Conservation (phyloP, 805 yeast species). For the Martiniozyma abietophila region DNA sequence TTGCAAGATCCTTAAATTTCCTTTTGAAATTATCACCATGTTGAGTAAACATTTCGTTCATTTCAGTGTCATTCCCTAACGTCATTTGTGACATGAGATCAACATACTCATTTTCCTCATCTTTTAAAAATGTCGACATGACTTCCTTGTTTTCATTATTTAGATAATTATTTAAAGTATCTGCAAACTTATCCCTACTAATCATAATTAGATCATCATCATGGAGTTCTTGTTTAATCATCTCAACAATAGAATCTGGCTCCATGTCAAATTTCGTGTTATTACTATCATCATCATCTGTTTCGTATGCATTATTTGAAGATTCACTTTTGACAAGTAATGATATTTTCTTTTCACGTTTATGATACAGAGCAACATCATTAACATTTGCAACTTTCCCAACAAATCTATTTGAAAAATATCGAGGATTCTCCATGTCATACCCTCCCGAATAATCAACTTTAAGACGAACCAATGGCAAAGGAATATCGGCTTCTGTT, state of each 20-base stretch:
- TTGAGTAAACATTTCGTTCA: conserved; percentile 4
- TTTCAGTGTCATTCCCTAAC: conserved; percentile 29
- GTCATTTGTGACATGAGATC: conserved; percentile 37
- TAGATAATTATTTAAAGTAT: conserved; percentile 32
- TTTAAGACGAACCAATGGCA: conserved; percentile 73
- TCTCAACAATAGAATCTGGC: conserved; percentile 29
- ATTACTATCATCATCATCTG: conserved; percentile 8
- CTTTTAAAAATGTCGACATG: conserved; percentile 39
- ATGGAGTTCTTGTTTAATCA: conserved; percentile 54
- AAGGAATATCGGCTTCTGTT: conserved; percentile 38
- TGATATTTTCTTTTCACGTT: conserved; percentile 28
- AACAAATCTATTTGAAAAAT: conserved; percentile 85
- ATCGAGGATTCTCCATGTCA: conserved; percentile 82
- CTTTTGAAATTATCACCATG: conserved; percentile 19
- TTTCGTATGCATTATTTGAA: not conserved
- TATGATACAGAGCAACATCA: conserved; percentile 65
- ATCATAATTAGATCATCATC: conserved; percentile 58
- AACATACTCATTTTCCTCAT: conserved; percentile 45
- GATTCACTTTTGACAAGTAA: conserved; percentile 4
- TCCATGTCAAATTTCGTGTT: conserved; percentile 19
- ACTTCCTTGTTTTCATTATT: conserved; percentile 2
- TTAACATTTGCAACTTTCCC: conserved; percentile 88
- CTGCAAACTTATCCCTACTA: conserved; percentile 66
- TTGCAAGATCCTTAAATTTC: conserved; percentile 23
- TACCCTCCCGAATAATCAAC: conserved; percentile 89